A percentile compares a stretch with the other conserved stretches of the same genome.
These are phyloP conservation scores for Leccinum rimulosum DNA, from an alignment of 768 basidiomycete species.

Conservation along the genomic window DNA sequence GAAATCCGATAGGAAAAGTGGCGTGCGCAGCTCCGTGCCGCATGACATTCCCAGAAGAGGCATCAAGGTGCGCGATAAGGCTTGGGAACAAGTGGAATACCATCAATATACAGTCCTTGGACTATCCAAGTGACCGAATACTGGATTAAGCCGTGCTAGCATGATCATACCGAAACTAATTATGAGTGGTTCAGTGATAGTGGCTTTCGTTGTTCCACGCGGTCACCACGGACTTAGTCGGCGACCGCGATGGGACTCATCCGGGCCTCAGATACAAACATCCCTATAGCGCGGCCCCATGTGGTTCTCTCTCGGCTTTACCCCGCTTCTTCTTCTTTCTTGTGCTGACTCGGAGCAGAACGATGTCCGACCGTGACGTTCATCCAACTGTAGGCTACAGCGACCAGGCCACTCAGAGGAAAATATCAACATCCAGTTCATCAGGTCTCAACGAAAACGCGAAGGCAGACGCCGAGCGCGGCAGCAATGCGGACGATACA, in stretches of 20 bases:
- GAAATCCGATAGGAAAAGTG: background rate
- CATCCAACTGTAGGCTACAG: background rate
- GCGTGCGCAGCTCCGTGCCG: background rate
- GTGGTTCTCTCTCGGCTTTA: conserved; percentile 7
- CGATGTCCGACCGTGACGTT: conserved; percentile 17
- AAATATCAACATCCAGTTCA: conserved; percentile 12
- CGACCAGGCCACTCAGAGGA: conserved; percentile 20
- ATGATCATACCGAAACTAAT: background rate
- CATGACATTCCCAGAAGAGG: background rate
- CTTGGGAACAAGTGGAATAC: background rate
- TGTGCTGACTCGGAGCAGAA: background rate
- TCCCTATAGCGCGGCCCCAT: background rate
- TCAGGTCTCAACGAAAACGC: conserved; percentile 9
- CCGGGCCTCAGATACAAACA: background rate
- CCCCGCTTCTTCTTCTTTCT: background rate
- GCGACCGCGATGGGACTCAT: background rate
- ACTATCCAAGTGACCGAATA: background rate
- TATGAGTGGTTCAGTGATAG: background rate
- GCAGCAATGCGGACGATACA: conserved; percentile 6
- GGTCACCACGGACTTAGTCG: background rate
- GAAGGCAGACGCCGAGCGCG: conserved; percentile 20
- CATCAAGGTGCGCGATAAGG: background rate
- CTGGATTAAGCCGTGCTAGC: background rate
- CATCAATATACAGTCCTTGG: background rate
- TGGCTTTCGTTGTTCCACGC: conserved; percentile 1